Percentiles rank a stretch among this genome's conserved stretches.
These are phyloP conservation scores for Nowakowskiella sp. DNA, from an alignment of 192 early-diverging fungal species.

Conservation along the genomic window DNA sequence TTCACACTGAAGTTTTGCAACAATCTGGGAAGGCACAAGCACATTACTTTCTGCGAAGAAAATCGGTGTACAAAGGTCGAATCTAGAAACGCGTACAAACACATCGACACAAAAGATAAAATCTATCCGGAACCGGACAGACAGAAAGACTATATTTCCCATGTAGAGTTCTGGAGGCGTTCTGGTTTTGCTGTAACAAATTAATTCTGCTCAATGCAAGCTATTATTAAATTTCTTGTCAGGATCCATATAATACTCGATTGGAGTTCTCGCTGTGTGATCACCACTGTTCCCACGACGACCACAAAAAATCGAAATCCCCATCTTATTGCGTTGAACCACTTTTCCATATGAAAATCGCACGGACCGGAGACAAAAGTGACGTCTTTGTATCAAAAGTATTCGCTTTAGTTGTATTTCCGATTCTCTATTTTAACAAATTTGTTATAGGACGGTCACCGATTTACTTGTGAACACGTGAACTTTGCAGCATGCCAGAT, in stretches of 20 bases:
- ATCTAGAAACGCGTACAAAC: constrained; percentile 5
- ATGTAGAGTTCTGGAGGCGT: constrained; percentile 25
- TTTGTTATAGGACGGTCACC: too few species aligned
- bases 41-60: too few species aligned
- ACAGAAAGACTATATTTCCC: constrained; percentile 19
- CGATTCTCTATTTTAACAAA: too few species aligned
- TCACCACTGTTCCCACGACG: constrained; percentile 20
- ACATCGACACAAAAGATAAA: constrained; percentile 9
- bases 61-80: neutral
- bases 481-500: too few species aligned
- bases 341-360: constrained; percentile 9
- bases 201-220: too few species aligned
- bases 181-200: constrained; percentile 14
- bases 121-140: constrained; percentile 18
- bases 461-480: too few species aligned
- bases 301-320: constrained; percentile 12
- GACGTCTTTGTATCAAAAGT: too few species aligned
- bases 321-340: constrained; percentile 9
- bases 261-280: constrained; percentile 27
- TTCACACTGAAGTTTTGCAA: too few species aligned
- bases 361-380: too few species aligned
- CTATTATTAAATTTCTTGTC: neutral
- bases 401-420: too few species aligned
- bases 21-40: too few species aligned
- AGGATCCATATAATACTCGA: constrained; percentile 27